Evolutionary conservation across 2,329 filamentous ascomycete species (phyloP).

Genomic region (Aspergillus tamarii): DNA sequence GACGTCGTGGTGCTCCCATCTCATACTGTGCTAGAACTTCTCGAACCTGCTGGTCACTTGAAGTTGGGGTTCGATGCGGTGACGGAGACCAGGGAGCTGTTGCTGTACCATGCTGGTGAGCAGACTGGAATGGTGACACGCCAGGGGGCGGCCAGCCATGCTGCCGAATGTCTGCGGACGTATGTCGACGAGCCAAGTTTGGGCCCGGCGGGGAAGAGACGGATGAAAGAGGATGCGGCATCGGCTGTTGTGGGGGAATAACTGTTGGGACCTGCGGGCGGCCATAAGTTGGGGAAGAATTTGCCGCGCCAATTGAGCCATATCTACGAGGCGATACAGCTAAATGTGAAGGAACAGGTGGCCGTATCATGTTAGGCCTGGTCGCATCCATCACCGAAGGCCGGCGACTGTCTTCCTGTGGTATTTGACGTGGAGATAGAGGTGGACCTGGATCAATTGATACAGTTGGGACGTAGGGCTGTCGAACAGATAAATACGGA

Average conservation of each 20-base stretch:
- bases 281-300: slow-evolving; percentile 73
- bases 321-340: slow-evolving; percentile 78
- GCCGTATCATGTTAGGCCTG: slow-evolving; percentile 70
- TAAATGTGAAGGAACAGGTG: slow-evolving; percentile 79
- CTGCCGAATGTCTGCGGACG: slow-evolving; percentile 91
- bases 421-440: slow-evolving; percentile 82
- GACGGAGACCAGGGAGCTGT: slow-evolving; percentile 69
- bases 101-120: slow-evolving; percentile 64
- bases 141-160: slow-evolving; percentile 70
- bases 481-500: slow-evolving; percentile 64
- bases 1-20: slow-evolving; percentile 58
- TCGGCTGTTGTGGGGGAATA: slow-evolving; percentile 69
- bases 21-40: slow-evolving; percentile 69
- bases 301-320: slow-evolving; percentile 76
- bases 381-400: slow-evolving; percentile 67
- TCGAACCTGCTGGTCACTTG: slow-evolving; percentile 64
- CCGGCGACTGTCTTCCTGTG: slow-evolving; percentile 80
- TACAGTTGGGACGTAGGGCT: slow-evolving; percentile 65
- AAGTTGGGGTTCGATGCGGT: slow-evolving; percentile 55
- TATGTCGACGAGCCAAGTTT: slow-evolving; percentile 81
- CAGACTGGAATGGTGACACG: slow-evolving; percentile 69
- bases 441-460: slow-evolving; percentile 70
- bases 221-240: slow-evolving; percentile 64
- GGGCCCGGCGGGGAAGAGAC: slow-evolving; percentile 61
- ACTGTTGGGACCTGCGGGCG: slow-evolving; percentile 69